Evolutionary conservation across 352 stramenopile species (phyloP).

Genomic region (Globisporangium iwayamae): DNA sequence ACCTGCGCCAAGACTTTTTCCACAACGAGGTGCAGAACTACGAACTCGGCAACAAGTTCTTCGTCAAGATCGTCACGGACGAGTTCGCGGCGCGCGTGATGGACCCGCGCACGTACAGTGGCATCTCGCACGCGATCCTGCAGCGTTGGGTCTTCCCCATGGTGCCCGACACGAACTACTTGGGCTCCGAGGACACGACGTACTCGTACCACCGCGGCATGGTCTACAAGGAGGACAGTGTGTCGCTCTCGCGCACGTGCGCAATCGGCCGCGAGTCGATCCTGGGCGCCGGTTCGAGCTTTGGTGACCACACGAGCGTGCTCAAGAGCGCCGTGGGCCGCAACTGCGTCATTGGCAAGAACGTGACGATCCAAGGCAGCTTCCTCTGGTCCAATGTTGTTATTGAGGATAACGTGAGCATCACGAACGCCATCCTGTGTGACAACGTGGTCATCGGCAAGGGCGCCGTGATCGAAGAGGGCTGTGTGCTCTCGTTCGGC

Average conservation of each 20-base stretch:
- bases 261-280: constrained; percentile 65
- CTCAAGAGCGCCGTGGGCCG: constrained; percentile 65
- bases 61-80: constrained; percentile 89
- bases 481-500: constrained; percentile 77
- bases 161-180: constrained; percentile 91
- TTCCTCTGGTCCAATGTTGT: constrained; percentile 84
- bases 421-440: constrained; percentile 82
- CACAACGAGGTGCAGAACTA: constrained; percentile 97
- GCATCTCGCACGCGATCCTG: constrained; percentile 92
- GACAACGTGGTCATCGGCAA: constrained; percentile 75
- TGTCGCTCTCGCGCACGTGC: constrained; percentile 67
- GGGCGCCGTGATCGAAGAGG: constrained; percentile 65
- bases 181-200: constrained; percentile 50
- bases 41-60: constrained; percentile 97
- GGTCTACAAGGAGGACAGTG: constrained; percentile 78
- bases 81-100: constrained; percentile 94
- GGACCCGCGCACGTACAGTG: constrained; percentile 92
- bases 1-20: constrained; percentile 94
- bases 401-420: constrained; percentile 69
- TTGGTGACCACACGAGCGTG: constrained; percentile 58
- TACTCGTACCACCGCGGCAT: constrained; percentile 80
- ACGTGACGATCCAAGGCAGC: constrained; percentile 64
- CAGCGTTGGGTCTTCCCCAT: constrained; percentile 95
- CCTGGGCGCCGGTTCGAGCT: constrained; percentile 48
- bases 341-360: constrained; percentile 66